These are phyloP conservation scores for Cryptomeria japonica DNA, from an alignment of 75 land plant species.

Conservation along the genomic window DNA sequence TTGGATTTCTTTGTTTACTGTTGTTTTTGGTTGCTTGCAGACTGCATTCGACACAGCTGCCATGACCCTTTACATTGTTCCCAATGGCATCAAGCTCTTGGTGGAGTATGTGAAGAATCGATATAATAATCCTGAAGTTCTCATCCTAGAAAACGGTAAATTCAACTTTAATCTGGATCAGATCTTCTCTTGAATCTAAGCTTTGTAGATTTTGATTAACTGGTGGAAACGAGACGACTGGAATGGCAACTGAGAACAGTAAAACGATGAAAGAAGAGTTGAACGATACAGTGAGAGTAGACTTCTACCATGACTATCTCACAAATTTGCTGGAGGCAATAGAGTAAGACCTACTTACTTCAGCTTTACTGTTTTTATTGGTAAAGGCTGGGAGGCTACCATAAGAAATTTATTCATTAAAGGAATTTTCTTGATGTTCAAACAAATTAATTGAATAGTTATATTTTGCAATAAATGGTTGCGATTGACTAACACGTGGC, in stretches of 20 bases:
- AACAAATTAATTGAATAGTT: too few relatives aligned
- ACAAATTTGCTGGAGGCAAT: neutral
- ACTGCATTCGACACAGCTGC: neutral
- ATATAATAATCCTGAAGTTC: constrained; percentile 24
- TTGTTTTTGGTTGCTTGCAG: neutral
- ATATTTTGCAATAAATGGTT: too few relatives aligned
- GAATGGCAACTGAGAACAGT: neutral
- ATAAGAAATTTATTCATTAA: too few relatives aligned
- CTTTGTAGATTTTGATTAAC: neutral
- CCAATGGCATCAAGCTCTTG: constrained; percentile 24
- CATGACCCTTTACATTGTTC: constrained; percentile 32
- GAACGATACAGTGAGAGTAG: neutral
- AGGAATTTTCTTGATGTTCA: too few relatives aligned
- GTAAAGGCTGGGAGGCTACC: too few relatives aligned
- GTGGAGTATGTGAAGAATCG: constrained; percentile 21
- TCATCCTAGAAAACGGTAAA: constrained; percentile 32
- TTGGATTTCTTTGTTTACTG: neutral
- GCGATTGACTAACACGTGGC: too few relatives aligned
- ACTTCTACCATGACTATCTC: neutral
- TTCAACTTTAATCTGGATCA: neutral
- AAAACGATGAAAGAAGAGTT: neutral
- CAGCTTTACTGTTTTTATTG: too few relatives aligned
- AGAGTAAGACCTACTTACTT: neutral
- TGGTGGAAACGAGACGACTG: neutral
- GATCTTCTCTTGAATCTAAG: neutral